Conservation (phyloP, 164 flowering plant species). For the Taxillus chinensis region DNA sequence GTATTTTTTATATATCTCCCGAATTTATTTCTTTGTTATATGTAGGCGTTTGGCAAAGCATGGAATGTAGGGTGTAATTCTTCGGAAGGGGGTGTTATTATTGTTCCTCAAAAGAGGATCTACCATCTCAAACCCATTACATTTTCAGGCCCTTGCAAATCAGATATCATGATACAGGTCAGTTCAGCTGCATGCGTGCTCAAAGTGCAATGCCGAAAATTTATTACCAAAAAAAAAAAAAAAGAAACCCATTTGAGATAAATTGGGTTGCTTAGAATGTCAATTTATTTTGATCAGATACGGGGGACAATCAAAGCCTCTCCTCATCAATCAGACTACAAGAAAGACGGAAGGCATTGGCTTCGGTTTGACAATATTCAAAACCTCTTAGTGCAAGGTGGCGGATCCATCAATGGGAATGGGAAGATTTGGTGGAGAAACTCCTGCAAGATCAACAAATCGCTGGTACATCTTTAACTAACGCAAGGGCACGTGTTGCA, state of each 20-base stretch:
- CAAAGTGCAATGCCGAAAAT: too few relatives aligned
- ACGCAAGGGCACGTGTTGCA: too few relatives aligned
- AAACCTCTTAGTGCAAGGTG: slow-evolving; percentile 33
- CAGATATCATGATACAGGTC: slow-evolving; percentile 46
- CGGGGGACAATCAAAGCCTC: slow-evolving; percentile 63
- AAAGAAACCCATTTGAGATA: too few relatives aligned
- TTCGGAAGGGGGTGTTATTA: slow-evolving; percentile 20
- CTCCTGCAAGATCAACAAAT: slow-evolving; percentile 50
- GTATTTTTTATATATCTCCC: background rate
- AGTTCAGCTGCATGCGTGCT: background rate
- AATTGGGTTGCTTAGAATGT: background rate
- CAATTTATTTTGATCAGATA: slow-evolving; percentile 27
- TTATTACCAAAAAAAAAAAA: too few relatives aligned
- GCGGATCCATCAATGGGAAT: slow-evolving; percentile 50
- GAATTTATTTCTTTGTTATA: background rate
- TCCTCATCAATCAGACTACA: slow-evolving; percentile 33
- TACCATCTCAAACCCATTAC: slow-evolving; percentile 51
- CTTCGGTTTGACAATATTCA: slow-evolving; percentile 23
- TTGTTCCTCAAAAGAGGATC: slow-evolving; percentile 40
- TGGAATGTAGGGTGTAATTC: slow-evolving; percentile 63
- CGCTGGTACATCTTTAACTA: slow-evolving; percentile 15
- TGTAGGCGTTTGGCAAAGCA: slow-evolving; percentile 60
- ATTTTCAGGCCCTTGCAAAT: slow-evolving; percentile 76
- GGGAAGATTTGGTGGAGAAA: slow-evolving; percentile 54
- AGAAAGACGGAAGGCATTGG: slow-evolving; percentile 36